Conservation (phyloP, 306 rosid genomes). For the Medicago ruthenica region DNA sequence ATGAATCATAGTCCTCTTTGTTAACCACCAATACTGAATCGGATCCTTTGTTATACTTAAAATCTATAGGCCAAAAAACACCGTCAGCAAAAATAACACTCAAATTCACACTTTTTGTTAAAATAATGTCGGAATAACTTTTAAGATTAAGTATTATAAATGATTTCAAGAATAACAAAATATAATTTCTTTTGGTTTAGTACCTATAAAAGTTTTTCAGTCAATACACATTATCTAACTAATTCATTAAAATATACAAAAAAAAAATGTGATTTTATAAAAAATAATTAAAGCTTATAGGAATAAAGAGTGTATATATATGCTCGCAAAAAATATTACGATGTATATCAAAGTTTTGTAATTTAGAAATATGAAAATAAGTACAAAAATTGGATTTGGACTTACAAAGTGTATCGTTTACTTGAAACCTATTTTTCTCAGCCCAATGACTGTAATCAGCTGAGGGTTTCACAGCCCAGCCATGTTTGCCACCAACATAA, state of each 20-base stretch:
- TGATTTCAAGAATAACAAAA: too few relatives aligned
- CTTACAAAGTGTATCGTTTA: conserved; percentile 76
- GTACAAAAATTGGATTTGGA: neutral
- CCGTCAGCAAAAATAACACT: neutral
- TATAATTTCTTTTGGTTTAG: too few relatives aligned
- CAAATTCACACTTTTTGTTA: neutral
- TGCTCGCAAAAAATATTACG: neutral
- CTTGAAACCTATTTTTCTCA: conserved; percentile 61
- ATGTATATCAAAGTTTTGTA: neutral
- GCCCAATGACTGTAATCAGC: conserved; percentile 66
- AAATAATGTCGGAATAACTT: too few relatives aligned
- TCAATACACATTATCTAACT: too few relatives aligned
- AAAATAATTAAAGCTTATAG: too few relatives aligned
- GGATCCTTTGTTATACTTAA: conserved; percentile 60
- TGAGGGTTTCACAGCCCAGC: conserved; percentile 68
- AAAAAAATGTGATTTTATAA: too few relatives aligned
- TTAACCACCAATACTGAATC: conserved; percentile 70
- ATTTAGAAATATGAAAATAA: neutral
- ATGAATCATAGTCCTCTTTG: conserved; percentile 57
- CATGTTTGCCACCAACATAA: conserved; percentile 70
- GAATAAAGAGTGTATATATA: too few relatives aligned
- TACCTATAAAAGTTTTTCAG: too few relatives aligned
- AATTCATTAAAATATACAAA: too few relatives aligned
- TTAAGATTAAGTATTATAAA: too few relatives aligned
- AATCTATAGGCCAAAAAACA: conserved; percentile 48